Evolutionary conservation across 2,329 filamentous ascomycete species (phyloP).

Genomic region (Pseudogymnoascus pannorum): DNA sequence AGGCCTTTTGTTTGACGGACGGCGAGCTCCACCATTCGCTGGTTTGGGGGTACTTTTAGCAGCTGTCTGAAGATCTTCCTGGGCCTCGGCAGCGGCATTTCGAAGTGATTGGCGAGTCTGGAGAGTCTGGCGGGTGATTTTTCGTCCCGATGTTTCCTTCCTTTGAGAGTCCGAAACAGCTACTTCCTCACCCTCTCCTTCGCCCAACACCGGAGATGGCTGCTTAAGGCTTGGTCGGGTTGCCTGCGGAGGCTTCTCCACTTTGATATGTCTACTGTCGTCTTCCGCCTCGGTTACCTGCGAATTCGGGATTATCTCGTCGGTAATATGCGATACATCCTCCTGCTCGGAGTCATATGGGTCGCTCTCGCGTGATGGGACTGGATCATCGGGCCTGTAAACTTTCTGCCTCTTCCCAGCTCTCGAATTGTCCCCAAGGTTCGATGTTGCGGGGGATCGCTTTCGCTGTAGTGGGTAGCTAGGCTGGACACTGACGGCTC

Average conservation of each 20-base stretch:
- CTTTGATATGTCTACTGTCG: background rate
- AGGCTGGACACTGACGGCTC: conserved; percentile 2
- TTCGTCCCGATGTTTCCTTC: background rate
- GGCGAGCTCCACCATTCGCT: background rate
- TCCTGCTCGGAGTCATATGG: background rate
- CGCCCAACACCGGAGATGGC: background rate
- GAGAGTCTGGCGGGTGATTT: background rate
- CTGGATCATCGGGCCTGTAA: background rate
- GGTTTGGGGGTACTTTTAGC: background rate
- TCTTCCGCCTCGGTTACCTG: background rate
- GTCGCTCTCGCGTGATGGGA: conserved; percentile 1
- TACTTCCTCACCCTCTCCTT: background rate
- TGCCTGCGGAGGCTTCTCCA: background rate
- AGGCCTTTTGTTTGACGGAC: background rate
- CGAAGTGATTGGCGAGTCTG: background rate
- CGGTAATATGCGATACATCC: background rate
- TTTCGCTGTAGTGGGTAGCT: background rate
- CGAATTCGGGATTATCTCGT: background rate
- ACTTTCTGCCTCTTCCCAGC: conserved; percentile 8
- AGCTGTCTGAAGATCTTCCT: background rate
- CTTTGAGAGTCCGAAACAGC: background rate
- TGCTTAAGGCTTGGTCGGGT: background rate
- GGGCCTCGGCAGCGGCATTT: background rate
- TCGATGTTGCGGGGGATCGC: conserved; percentile 7
- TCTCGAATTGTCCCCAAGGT: background rate